phyloP scores from a whole-genome alignment of 148 eudicot genomes.

The Cornus kousa region DNA sequence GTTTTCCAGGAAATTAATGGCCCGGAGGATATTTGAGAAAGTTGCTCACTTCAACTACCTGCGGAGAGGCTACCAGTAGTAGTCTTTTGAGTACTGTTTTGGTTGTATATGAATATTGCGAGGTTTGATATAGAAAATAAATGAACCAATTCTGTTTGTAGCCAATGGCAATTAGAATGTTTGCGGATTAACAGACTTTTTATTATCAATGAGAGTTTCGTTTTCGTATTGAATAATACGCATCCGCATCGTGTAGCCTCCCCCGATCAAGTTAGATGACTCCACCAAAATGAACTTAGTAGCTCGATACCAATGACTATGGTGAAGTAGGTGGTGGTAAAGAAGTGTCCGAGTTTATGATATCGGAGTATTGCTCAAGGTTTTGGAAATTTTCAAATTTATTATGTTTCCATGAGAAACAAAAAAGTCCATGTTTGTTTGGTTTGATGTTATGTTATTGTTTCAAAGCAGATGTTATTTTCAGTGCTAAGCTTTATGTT shows the following conservation, averaged over 20 bases:
- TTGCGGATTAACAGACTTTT: neutral
- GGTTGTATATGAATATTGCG: neutral
- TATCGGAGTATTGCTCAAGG: neutral
- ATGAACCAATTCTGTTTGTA: neutral
- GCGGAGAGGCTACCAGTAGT: neutral
- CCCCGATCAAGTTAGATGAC: neutral
- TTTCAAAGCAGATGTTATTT: too few species aligned
- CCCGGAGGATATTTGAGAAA: slow-evolving; percentile 50
- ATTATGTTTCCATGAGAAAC: too few species aligned
- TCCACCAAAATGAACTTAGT: neutral
- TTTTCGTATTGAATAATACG: neutral
- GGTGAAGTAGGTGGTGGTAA: neutral
- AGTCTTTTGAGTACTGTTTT: neutral
- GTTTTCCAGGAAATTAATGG: slow-evolving; percentile 64
- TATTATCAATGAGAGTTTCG: neutral
- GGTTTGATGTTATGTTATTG: too few species aligned
- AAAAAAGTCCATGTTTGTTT: too few species aligned
- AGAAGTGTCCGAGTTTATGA: neutral
- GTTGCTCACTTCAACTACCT: neutral
- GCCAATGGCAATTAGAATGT: neutral
- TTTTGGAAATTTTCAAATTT: too few species aligned
- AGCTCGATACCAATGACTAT: neutral
- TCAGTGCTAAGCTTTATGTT: too few species aligned
- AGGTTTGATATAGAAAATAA: slow-evolving; percentile 1
- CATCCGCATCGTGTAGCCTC: neutral